A percentile compares a stretch with the other conserved stretches of the same genome.
Evolutionary conservation across 306 rosid genomes (phyloP).

Genomic region (Phaseolus lunatus): DNA sequence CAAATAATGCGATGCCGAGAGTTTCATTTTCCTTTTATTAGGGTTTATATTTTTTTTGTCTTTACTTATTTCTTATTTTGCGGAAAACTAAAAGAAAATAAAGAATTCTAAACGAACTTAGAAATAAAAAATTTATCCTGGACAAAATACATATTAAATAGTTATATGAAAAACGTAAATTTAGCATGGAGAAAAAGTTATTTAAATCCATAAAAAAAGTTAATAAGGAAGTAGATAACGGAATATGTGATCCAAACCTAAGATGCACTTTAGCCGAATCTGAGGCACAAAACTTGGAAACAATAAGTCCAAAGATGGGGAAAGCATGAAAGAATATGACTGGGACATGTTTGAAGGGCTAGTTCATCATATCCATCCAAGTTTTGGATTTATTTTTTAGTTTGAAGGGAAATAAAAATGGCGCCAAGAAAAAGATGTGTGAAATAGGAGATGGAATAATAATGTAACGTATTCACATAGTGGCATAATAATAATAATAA

Average conservation of each 20-base stretch:
- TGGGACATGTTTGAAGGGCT: slow-evolving; percentile 18
- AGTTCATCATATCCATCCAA: slow-evolving; percentile 18
- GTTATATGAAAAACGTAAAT: no score
- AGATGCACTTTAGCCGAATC: slow-evolving; percentile 25
- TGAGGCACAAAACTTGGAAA: neutral
- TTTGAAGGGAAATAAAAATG: neutral
- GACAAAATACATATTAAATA: no score
- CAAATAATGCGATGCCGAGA: no score
- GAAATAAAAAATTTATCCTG: no score
- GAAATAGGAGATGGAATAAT: neutral
- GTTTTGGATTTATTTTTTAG: neutral
- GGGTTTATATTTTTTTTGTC: no score
- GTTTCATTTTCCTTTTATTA: no score
- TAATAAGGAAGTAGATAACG: neutral
- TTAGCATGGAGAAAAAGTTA: no score
- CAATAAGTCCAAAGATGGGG: neutral
- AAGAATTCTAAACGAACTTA: no score
- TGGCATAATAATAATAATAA: no score
- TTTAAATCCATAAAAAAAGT: no score
- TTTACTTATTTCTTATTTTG: no score
- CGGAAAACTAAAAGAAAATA: no score
- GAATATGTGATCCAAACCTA: slow-evolving; percentile 15
- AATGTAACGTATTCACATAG: slow-evolving; percentile 21
- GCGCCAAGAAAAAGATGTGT: neutral
- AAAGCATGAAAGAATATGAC: neutral